Conservation (phyloP, 1,284 basidiomycete species). For the Chiua sp. region DNA sequence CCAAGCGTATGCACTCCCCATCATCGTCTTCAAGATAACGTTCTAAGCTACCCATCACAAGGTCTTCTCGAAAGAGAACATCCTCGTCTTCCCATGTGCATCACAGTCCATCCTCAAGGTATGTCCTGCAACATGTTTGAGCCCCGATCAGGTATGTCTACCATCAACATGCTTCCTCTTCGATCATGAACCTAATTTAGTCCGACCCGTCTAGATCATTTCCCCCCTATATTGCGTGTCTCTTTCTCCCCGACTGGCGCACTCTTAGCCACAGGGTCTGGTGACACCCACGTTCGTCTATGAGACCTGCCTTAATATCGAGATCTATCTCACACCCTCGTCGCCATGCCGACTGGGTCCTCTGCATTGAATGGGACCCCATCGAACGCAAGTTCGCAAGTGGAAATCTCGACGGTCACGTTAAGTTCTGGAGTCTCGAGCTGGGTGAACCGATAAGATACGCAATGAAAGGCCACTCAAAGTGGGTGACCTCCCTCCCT, state of each 20-base stretch:
- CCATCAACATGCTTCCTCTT: constrained; percentile 16
- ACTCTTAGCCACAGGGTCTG: constrained; percentile 93
- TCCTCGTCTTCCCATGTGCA: constrained; percentile 86
- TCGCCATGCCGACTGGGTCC: constrained; percentile 94
- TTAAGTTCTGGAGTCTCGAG: constrained; percentile 90
- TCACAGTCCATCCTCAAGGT: constrained; percentile 98
- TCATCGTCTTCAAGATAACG: constrained; percentile 78
- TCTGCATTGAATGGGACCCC: constrained; percentile 97
- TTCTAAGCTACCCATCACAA: constrained; percentile 72
- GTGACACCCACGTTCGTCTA: constrained; percentile 91
- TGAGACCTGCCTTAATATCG: constrained; percentile 92
- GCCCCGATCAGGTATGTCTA: constrained; percentile 75
- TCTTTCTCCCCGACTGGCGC: constrained; percentile 94
- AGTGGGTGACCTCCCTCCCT: constrained; percentile 95
- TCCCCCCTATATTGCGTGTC: constrained; percentile 93
- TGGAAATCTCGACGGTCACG: constrained; percentile 90
- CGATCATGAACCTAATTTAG: constrained; percentile 13
- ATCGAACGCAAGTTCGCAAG: constrained; percentile 91
- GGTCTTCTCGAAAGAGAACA: constrained; percentile 85
- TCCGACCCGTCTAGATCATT: constrained; percentile 67
- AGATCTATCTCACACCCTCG: constrained; percentile 87
- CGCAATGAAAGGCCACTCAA: constrained; percentile 89
- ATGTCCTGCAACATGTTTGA: constrained; percentile 89
- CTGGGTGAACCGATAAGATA: constrained; percentile 86
- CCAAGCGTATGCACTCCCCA: constrained; percentile 73